Base-by-base conservation (phyloP, 305 asterid species). In the Fraxinus greggii region DNA sequence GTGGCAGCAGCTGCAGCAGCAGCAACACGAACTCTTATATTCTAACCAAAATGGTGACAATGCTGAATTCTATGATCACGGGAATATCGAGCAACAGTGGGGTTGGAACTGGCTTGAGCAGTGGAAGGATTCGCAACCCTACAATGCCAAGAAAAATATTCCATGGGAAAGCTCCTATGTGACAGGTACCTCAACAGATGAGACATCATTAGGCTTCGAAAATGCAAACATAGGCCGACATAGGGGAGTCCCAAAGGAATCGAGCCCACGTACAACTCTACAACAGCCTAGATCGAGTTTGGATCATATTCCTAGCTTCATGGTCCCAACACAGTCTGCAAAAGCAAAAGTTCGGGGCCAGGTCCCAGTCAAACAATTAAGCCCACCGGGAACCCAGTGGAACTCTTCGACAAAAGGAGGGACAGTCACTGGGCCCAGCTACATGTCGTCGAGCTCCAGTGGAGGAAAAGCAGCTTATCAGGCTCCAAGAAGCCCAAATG, bases 61-160 rank as follows among this genome's bases (percentile, higher is more conserved):
- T 10, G 42, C 32, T 0, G 88, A 81, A n/a, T 74, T 85, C 23
- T 84, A 83, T n/a, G 88, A 84, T 15, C 79, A 81, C 0, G 93
- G 85, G 56, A 78, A 24, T 0, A 93, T 89, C 2, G 92, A 88
- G 87, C 78, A 92, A 9, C 89, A 82, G 1, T 90, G 94, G 95
- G 95, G 95, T 4, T 91, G 98, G 98, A 92, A 93, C 73, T 93
- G 97, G 98, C 88, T 94, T 15, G 99, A 95, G 80, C 90, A 88
- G n/a, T 94, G 99, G 99, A 95, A 93, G 98, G 94, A 92, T 28
- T 86, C 95, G 0, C 98, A 94, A 29, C 90, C 93, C 21, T 75
- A 88, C 87, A 93, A 92, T 42, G 83, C 75, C 65, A 88, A 88
- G 12, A 88, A 84, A 33, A 36, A 74, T 36, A 76, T 78, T 82